These are phyloP conservation scores for Akanthomyces dipterigenus DNA, from an alignment of 2,329 filamentous ascomycete species.

Conservation along the genomic window DNA sequence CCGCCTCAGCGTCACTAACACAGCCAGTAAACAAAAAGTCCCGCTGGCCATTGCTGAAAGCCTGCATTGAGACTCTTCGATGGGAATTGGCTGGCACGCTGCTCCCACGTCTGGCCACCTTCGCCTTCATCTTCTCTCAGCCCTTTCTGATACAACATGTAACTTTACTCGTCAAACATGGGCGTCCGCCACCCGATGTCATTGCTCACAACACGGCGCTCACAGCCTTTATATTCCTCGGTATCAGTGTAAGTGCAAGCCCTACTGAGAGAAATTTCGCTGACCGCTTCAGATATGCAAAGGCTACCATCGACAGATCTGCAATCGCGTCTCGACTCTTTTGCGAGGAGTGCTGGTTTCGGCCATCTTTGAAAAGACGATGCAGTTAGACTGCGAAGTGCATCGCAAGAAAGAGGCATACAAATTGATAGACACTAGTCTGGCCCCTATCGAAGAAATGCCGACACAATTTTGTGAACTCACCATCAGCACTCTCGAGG, in stretches of 20 bases:
- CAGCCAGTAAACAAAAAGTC: not conserved
- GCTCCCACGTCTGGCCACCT: not conserved
- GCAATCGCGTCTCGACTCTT: not conserved
- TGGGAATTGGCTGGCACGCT: not conserved
- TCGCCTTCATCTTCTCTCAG: not conserved
- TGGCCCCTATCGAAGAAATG: not conserved
- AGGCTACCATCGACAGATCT: not conserved
- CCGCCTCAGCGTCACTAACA: not conserved
- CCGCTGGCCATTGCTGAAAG: not conserved
- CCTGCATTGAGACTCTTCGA: not conserved
- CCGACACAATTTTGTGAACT: not conserved
- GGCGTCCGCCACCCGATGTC: not conserved
- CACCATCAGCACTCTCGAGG: not conserved
- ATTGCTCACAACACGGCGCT: not conserved
- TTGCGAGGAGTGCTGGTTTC: not conserved
- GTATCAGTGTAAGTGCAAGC: not conserved
- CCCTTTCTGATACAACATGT: not conserved
- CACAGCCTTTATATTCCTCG: not conserved
- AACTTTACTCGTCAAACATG: not conserved
- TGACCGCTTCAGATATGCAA: not conserved
- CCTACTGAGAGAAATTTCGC: not conserved
- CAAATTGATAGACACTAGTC: not conserved
- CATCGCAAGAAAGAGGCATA: not conserved
- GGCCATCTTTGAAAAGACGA: not conserved
- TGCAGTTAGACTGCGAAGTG: not conserved